Evolutionary conservation across 2,329 filamentous ascomycete genomes (phyloP).

Genomic region (Aspergillus cejpii): DNA sequence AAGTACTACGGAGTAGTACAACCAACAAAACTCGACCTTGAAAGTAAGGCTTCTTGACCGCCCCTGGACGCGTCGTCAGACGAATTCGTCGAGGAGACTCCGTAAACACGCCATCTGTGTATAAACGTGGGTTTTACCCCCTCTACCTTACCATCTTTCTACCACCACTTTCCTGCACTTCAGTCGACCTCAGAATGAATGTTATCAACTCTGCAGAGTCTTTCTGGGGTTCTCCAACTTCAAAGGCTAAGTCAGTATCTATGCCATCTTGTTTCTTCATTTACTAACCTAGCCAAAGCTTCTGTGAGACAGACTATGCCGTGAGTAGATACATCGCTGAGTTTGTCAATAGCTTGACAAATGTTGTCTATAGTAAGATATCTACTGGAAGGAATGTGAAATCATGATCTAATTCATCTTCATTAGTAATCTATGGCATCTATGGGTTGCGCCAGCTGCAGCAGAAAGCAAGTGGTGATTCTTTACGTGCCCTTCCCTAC

Average conservation of each 20-base stretch:
- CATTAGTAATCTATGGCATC: constrained; percentile 20
- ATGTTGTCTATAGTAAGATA: constrained; percentile 19
- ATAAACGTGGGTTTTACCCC: background rate
- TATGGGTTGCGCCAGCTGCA: constrained; percentile 12
- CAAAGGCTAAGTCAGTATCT: constrained; percentile 5
- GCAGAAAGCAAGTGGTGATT: constrained; percentile 1
- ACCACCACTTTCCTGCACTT: background rate
- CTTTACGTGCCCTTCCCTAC: constrained; percentile 12
- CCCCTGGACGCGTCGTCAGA: no score
- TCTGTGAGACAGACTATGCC: constrained; percentile 18
- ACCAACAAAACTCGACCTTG: no score
- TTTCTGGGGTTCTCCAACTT: constrained; percentile 7
- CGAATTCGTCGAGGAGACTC: no score
- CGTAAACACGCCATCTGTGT: background rate
- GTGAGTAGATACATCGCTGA: constrained; percentile 23
- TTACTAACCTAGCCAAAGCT: background rate
- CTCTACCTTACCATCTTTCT: background rate
- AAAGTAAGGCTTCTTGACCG: no score
- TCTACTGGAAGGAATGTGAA: background rate
- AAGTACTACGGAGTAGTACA: no score
- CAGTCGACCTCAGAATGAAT: background rate
- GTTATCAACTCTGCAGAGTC: background rate
- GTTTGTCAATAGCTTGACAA: constrained; percentile 27
- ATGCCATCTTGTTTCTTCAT: background rate
- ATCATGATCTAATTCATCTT: background rate